Percentiles rank a stretch among this genome's conserved stretches.
Conservation (phyloP, 148 eudicot genomes). For the Silene conica region DNA sequence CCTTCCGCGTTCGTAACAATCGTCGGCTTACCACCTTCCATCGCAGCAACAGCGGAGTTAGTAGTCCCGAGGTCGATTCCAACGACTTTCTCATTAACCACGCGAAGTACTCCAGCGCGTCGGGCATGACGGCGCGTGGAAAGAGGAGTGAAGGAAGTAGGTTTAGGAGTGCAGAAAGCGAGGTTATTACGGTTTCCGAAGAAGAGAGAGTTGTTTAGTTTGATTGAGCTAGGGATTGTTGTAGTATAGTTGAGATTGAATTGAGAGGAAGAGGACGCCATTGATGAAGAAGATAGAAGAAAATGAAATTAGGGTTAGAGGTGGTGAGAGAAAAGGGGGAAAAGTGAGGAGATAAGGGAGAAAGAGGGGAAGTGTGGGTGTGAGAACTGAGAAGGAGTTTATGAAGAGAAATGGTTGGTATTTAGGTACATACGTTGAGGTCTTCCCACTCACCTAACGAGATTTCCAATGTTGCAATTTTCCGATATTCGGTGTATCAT, state of each 20-base stretch:
- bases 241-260: constrained; percentile 32
- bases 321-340: background rate
- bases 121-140: constrained; percentile 15
- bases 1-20: constrained; percentile 91
- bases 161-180: constrained; percentile 27
- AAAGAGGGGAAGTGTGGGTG: background rate
- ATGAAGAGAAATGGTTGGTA: constrained; percentile 26
- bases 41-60: constrained; percentile 91
- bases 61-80: constrained; percentile 96
- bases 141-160: constrained; percentile 30
- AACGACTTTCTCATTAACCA: constrained; percentile 78
- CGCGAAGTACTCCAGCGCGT: constrained; percentile 9
- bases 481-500: no score
- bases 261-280: constrained; percentile 55
- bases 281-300: background rate
- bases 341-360: constrained; percentile 17
- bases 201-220: constrained; percentile 30
- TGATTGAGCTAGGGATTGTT: constrained; percentile 19
- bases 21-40: constrained; percentile 97
- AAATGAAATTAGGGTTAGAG: constrained; percentile 20
- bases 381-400: background rate
- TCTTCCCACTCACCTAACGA: background rate
- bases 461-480: no score
- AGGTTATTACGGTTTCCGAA: constrained; percentile 31
- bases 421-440: constrained; percentile 16